phyloP scores from a whole-genome alignment of 371 early-diverging fungal species.

The Circinella minor region DNA sequence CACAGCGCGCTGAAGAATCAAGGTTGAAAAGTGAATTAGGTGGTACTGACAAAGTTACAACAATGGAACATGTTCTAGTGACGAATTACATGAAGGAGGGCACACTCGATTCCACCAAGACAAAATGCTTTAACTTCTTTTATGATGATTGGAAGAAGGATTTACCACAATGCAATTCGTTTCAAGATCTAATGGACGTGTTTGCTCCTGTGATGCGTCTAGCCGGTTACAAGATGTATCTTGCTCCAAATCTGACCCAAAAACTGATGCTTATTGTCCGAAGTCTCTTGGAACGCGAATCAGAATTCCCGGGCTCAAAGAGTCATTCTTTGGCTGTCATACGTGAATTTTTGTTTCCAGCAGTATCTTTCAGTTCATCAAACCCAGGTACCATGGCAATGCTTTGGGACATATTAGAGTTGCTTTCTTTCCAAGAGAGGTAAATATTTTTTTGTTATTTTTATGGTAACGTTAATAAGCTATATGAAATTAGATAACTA shows the following conservation, averaged over 20 bases:
- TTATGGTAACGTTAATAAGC: background rate
- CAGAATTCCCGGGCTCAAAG: slow-evolving; percentile 27
- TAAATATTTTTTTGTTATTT: slow-evolving; percentile 19
- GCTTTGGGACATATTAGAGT: slow-evolving; percentile 77
- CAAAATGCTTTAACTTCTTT: slow-evolving; percentile 58
- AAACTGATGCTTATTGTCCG: slow-evolving; percentile 47
- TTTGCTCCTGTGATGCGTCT: slow-evolving; percentile 56
- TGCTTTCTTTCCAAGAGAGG: slow-evolving; percentile 67
- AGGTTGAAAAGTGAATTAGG: slow-evolving; percentile 26
- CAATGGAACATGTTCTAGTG: slow-evolving; percentile 28
- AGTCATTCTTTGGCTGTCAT: slow-evolving; percentile 65
- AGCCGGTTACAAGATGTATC: slow-evolving; percentile 54
- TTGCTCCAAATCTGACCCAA: slow-evolving; percentile 48
- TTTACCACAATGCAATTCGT: slow-evolving; percentile 38
- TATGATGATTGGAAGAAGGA: slow-evolving; percentile 61
- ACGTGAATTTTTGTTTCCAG: slow-evolving; percentile 75
- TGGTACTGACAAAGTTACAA: slow-evolving; percentile 20
- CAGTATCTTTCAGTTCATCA: slow-evolving; percentile 67
- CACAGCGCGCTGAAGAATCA: slow-evolving; percentile 33
- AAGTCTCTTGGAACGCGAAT: slow-evolving; percentile 37
- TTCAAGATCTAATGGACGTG: slow-evolving; percentile 44
- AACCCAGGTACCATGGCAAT: slow-evolving; percentile 78
- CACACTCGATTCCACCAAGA: slow-evolving; percentile 28
- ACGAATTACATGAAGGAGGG: slow-evolving; percentile 33
- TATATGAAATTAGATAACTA: background rate